Evolutionary conservation across 106 monocot genomes (phyloP).

Genomic region (Dendrobium nobile): DNA sequence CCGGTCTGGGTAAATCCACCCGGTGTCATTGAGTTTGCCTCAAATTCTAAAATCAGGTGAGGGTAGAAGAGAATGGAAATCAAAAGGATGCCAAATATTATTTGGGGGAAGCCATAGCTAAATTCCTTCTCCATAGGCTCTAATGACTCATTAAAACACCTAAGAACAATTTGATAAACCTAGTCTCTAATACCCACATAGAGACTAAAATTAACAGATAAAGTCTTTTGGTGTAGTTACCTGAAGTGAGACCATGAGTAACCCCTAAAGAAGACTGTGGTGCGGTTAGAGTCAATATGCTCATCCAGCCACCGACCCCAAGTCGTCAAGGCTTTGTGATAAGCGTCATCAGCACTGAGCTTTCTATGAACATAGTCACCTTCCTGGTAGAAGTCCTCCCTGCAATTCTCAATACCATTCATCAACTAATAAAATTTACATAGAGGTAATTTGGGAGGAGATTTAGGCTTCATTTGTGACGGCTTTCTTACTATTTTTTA

Average conservation of each 20-base stretch:
- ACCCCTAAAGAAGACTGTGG: slow-evolving; percentile 38
- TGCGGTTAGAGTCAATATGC: slow-evolving; percentile 14
- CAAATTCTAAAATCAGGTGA: too few species aligned
- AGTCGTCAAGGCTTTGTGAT: slow-evolving; percentile 32
- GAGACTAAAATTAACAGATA: too few species aligned
- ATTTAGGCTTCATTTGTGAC: background rate
- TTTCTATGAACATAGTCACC: slow-evolving; percentile 24
- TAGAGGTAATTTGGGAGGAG: background rate
- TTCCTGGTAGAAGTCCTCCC: slow-evolving; percentile 50
- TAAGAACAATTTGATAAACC: too few species aligned
- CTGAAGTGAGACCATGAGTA: slow-evolving; percentile 48
- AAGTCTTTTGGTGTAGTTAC: background rate
- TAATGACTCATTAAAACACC: too few species aligned
- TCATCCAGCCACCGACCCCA: slow-evolving; percentile 45
- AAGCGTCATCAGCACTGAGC: slow-evolving; percentile 27
- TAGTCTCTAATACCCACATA: too few species aligned
- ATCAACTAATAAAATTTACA: background rate
- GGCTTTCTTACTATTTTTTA: too few species aligned
- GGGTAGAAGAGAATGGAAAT: background rate
- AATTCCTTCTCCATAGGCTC: too few species aligned
- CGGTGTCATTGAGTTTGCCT: too few species aligned
- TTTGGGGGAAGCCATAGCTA: too few species aligned
- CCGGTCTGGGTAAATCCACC: too few species aligned
- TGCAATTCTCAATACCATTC: background rate
- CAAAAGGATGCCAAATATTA: too few species aligned